These are phyloP conservation scores for Xylaria digitata DNA, from an alignment of 2,329 filamentous ascomycete species.

Conservation along the genomic window DNA sequence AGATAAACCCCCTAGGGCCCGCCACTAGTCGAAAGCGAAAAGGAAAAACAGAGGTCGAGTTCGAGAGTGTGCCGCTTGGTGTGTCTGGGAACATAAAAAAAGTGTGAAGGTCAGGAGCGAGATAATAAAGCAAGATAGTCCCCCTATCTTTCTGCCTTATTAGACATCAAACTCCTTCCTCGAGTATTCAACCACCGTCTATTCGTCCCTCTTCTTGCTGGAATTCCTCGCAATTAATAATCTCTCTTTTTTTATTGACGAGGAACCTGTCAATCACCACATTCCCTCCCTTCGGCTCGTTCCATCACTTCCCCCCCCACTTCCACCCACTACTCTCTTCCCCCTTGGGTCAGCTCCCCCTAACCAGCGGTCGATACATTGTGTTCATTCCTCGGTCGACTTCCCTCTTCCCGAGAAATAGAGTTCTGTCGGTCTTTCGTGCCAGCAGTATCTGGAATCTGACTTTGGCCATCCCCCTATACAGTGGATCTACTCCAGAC, in stretches of 20 bases:
- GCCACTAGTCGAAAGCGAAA: slow-evolving; percentile 42
- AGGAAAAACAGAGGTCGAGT: slow-evolving; percentile 40
- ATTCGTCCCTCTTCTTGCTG: slow-evolving; percentile 42
- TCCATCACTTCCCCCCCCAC: slow-evolving; percentile 26
- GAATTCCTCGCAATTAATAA: slow-evolving; percentile 50
- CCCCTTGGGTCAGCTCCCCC: slow-evolving; percentile 32
- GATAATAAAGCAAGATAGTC: slow-evolving; percentile 39
- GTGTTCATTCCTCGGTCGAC: slow-evolving; percentile 49
- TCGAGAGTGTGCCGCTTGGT: slow-evolving; percentile 40
- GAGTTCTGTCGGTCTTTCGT: slow-evolving; percentile 46
- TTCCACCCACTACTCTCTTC: slow-evolving; percentile 17
- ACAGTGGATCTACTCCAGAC: slow-evolving; percentile 49
- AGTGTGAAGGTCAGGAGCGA: slow-evolving; percentile 34
- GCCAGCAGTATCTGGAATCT: slow-evolving; percentile 51
- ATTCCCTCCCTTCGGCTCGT: slow-evolving; percentile 43
- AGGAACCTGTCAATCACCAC: slow-evolving; percentile 49
- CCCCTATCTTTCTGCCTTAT: slow-evolving; percentile 44
- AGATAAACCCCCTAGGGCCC: slow-evolving; percentile 45
- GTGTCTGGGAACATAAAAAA: slow-evolving; percentile 30
- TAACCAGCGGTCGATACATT: slow-evolving; percentile 34
- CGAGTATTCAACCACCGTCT: slow-evolving; percentile 36
- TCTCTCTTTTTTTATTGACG: slow-evolving; percentile 35
- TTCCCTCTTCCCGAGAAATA: slow-evolving; percentile 40
- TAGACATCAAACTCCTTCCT: slow-evolving; percentile 43
- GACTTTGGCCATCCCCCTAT: slow-evolving; percentile 50